These are phyloP conservation scores for Cryphonectria naterciae DNA, from an alignment of 2,329 filamentous ascomycete species.

Conservation along the genomic window DNA sequence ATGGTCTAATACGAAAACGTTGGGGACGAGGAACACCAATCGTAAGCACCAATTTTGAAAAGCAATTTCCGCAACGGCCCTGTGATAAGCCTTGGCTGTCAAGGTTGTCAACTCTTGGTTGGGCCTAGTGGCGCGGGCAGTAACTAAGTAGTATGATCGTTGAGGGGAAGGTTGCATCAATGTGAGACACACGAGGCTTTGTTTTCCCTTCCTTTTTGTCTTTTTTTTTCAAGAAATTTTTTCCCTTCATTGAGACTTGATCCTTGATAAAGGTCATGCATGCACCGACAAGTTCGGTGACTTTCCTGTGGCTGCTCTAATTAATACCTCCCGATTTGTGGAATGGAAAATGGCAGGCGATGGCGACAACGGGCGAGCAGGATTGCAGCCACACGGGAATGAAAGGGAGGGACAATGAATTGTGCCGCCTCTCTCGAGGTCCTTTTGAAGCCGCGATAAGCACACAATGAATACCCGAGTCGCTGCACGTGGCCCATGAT, in stretches of 20 bases:
- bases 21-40: neutral
- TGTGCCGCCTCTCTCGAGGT: neutral
- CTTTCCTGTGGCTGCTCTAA: neutral
- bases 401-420: neutral
- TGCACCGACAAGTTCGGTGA: neutral
- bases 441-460: neutral
- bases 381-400: neutral
- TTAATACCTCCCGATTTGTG: too few species aligned
- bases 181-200: neutral
- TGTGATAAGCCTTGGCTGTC: neutral
- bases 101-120: neutral
- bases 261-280: neutral
- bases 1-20: slow-evolving; percentile 1
- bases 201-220: neutral
- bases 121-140: neutral
- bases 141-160: neutral
- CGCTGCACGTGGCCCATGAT: neutral
- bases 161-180: neutral
- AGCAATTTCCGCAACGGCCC: neutral
- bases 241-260: neutral
- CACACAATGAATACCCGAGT: neutral
- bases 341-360: neutral
- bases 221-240: neutral
- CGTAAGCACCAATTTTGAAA: neutral
- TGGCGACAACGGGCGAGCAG: neutral